Percentiles rank a stretch among this genome's conserved stretches.
Conservation (phyloP, 805 yeast genomes). For the Teunomyces kruisii region DNA sequence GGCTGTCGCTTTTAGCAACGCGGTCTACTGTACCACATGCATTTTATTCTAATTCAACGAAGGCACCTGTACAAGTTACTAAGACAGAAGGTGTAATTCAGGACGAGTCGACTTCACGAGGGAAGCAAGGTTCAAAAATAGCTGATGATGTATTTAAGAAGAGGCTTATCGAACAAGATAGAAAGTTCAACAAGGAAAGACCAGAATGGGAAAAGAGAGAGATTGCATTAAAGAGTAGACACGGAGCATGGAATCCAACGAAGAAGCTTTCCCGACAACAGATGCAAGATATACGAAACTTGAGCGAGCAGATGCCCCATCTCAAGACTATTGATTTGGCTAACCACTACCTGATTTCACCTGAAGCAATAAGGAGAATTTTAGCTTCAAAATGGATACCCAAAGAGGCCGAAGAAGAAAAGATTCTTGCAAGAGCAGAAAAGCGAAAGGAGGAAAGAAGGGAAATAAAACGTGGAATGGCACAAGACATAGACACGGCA, state of each 20-base stretch:
- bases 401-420: slow-evolving; percentile 48
- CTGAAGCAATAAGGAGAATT: slow-evolving; percentile 80
- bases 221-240: slow-evolving; percentile 59
- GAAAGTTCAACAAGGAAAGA: slow-evolving; percentile 24
- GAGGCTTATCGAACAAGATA: slow-evolving; percentile 36
- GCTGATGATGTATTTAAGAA: neutral
- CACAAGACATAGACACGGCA: slow-evolving; percentile 8
- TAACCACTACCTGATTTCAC: slow-evolving; percentile 65
- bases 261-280: slow-evolving; percentile 66
- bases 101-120: neutral
- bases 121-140: neutral
- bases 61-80: neutral
- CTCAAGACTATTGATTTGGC: slow-evolving; percentile 60
- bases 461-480: slow-evolving; percentile 10
- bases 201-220: slow-evolving; percentile 70
- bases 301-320: slow-evolving; percentile 61
- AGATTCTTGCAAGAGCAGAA: slow-evolving; percentile 50
- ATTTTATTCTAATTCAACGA: neutral
- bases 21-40: neutral
- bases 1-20: neutral
- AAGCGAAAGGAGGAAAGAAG: slow-evolving; percentile 17
- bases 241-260: slow-evolving; percentile 68
- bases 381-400: slow-evolving; percentile 79
- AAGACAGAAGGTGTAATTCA: neutral
- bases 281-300: slow-evolving; percentile 59